A percentile compares a stretch with the other conserved stretches of the same genome.
Evolutionary conservation across 257 asterid genomes (phyloP).

Genomic region (Striga asiatica): DNA sequence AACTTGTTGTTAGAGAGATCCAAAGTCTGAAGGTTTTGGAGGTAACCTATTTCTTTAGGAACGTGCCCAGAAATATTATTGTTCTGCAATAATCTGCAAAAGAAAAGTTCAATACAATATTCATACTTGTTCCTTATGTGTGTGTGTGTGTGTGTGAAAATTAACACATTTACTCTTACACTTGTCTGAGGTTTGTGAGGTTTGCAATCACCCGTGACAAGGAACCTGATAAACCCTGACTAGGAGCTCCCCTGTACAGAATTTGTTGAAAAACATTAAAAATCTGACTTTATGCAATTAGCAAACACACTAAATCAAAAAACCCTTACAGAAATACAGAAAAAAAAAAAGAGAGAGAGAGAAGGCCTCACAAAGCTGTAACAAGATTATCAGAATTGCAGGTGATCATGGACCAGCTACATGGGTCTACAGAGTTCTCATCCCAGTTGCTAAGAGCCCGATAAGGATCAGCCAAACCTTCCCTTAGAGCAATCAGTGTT

Average conservation of each 20-base stretch:
- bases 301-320: no score
- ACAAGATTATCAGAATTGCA: constrained; percentile 82
- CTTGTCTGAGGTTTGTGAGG: constrained; percentile 89
- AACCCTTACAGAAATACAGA: no score
- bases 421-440: constrained; percentile 87
- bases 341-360: no score
- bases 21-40: constrained; percentile 69
- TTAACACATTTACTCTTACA: no score
- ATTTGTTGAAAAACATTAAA: no score
- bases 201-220: constrained; percentile 69
- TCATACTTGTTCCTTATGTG: no score
- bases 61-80: constrained; percentile 76
- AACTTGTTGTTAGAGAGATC: constrained; percentile 78
- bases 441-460: constrained; percentile 90
- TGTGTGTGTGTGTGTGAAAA: no score
- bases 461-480: constrained; percentile 55
- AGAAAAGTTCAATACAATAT: no score
- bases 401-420: constrained; percentile 96
- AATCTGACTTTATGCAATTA: no score
- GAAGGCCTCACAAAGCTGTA: constrained; percentile 62
- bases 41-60: constrained; percentile 69
- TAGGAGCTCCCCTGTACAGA: constrained; percentile 74
- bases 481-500: constrained; percentile 59
- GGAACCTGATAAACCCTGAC: constrained; percentile 89
- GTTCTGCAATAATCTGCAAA: constrained; percentile 73